Conservation (phyloP, 345 rosid genomes). For the Noccaea caerulescens region DNA sequence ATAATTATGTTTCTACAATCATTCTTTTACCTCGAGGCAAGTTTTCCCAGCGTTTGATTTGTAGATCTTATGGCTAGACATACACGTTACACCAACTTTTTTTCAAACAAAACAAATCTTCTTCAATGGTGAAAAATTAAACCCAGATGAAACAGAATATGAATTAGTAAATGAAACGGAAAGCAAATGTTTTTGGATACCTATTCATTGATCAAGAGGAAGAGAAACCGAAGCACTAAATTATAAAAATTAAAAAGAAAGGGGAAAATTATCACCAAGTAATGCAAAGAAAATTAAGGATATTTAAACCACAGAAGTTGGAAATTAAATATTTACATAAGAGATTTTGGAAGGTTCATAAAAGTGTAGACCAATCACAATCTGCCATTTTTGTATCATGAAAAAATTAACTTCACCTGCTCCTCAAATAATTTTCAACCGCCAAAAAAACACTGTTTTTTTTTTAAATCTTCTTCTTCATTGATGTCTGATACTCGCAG, state of each 20-base stretch:
- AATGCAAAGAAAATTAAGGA: background rate
- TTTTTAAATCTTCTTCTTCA: background rate
- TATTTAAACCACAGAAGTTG: conserved; percentile 11
- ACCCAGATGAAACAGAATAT: conserved; percentile 15
- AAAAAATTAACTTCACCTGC: conserved; percentile 9
- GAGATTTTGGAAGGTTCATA: conserved; percentile 43
- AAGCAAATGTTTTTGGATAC: background rate
- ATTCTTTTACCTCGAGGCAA: conserved; percentile 23
- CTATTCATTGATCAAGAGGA: conserved; percentile 29
- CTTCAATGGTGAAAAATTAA: background rate
- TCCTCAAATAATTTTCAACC: conserved; percentile 9
- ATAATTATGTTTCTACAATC: background rate
- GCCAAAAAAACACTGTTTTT: background rate
- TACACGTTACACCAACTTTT: conserved; percentile 15
- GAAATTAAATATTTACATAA: background rate
- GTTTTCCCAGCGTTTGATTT: conserved; percentile 6
- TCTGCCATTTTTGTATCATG: conserved; percentile 34
- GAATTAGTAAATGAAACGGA: conserved; percentile 23
- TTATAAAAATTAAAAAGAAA: background rate
- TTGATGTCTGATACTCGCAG: background rate
- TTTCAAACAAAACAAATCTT: background rate
- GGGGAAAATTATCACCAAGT: background rate
- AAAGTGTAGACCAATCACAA: conserved; percentile 31
- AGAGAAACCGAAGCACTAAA: conserved; percentile 36
- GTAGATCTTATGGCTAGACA: conserved; percentile 21